Percentiles rank a stretch among this genome's conserved stretches.
Evolutionary conservation across 495 filamentous ascomycete genomes (phyloP).

Genomic region (Antarctomyces pellizariae): DNA sequence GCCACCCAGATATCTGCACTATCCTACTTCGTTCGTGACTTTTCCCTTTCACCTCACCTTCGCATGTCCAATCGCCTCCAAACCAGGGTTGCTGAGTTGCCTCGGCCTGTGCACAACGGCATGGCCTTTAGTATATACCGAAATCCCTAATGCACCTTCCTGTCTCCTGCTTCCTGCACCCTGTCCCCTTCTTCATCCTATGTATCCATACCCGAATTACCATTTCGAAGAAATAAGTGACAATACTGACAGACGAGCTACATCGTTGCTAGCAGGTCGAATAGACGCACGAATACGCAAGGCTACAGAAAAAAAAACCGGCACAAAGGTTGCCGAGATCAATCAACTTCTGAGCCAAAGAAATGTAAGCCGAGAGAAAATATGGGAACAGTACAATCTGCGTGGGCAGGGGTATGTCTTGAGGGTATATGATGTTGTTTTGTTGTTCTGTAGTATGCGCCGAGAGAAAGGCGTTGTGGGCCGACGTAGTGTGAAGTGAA

Average conservation of each 20-base stretch:
- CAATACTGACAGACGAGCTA: background rate
- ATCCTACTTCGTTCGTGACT: too few relatives aligned
- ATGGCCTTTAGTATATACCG: too few relatives aligned
- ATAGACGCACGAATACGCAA: slow-evolving; percentile 1
- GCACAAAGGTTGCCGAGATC: slow-evolving; percentile 4
- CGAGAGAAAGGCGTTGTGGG: slow-evolving; percentile 1
- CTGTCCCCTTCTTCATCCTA: background rate
- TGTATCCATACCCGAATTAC: background rate
- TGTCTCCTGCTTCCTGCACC: too few relatives aligned
- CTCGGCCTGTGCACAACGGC: too few relatives aligned
- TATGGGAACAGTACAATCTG: background rate
- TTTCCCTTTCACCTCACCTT: too few relatives aligned
- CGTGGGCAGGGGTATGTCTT: slow-evolving; percentile 15
- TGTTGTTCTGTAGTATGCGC: background rate
- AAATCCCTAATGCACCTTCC: background rate
- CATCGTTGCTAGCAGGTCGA: background rate
- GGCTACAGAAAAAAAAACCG: slow-evolving; percentile 4
- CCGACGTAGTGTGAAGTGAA: too few relatives aligned
- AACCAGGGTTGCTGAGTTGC: too few relatives aligned
- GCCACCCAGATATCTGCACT: too few relatives aligned
- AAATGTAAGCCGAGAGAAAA: too few relatives aligned
- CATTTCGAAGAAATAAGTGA: background rate
- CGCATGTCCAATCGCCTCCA: too few relatives aligned
- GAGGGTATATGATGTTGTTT: slow-evolving; percentile 8
- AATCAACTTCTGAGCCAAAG: too few relatives aligned